A percentile compares a stretch with the other conserved stretches of the same genome.
phyloP scores from a whole-genome alignment of 192 early-diverging fungal genomes.

The Ambispora gerdemannii region DNA sequence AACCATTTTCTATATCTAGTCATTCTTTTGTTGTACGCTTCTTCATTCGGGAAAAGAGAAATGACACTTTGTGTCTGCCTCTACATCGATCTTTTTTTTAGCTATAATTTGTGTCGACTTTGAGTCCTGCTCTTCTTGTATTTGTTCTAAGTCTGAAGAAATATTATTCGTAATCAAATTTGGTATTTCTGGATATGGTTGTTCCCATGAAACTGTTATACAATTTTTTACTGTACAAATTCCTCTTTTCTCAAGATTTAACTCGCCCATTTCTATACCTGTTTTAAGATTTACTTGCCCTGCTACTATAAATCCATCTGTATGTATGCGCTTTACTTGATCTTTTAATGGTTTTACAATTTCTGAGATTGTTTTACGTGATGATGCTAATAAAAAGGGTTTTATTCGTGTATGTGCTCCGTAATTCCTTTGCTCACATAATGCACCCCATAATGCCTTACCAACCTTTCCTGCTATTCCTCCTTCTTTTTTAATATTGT shows the following conservation, averaged over 20 bases:
- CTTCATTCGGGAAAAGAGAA: neutral
- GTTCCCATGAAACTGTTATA: too few species aligned
- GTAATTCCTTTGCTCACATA: neutral
- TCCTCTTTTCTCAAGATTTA: neutral
- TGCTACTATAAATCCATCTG: constrained; percentile 20
- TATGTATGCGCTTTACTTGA: constrained; percentile 12
- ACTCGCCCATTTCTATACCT: neutral
- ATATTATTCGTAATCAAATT: too few species aligned
- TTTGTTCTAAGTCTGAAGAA: too few species aligned
- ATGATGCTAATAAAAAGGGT: neutral
- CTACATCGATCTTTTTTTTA: too few species aligned
- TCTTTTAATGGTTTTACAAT: neutral
- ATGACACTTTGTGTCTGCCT: too few species aligned
- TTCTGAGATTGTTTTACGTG: neutral
- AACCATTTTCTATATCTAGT: neutral
- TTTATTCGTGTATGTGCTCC: neutral
- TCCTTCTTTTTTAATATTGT: neutral
- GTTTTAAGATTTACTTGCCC: neutral
- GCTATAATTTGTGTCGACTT: too few species aligned
- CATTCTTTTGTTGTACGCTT: neutral
- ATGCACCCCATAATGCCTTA: neutral
- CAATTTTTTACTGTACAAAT: neutral
- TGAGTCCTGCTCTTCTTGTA: too few species aligned
- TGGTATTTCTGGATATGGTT: too few species aligned
- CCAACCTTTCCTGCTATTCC: neutral